Base-by-base conservation (phyloP, 192 early-diverging fungal genomes). In the Entophlyctis luteolus region DNA sequence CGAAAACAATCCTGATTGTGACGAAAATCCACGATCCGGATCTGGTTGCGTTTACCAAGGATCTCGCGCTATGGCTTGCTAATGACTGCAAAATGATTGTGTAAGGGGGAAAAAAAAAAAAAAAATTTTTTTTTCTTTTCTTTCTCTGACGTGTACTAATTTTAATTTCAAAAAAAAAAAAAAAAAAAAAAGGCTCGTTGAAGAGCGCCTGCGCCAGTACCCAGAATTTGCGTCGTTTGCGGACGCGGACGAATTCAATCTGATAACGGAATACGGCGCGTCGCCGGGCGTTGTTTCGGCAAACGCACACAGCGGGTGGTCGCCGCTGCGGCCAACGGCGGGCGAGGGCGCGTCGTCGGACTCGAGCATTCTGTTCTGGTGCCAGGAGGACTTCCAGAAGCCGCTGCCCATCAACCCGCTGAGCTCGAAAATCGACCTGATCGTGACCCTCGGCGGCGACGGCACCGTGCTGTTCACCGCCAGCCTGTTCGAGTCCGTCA, bases 401-500 rank as follows among this genome's bases (percentile, higher is more conserved):
- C 60, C 60, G 2, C 47, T 63, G 1, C 25, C 18, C 27, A 47
- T 10, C 23, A 48, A 63, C 27, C 60, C 60, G 2, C 31, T 63
- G 46, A 49, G 46, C 10, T 63, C 60, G 2, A 63, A 63, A 32
- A 63, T 82, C 29, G 95, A 98, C 73, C 91, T 98, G 78, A 84
- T 94, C 45, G 84, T 97, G 55, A 96, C 94, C 72, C 87, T 98
- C 62, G 95, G 95, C 37, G 96, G 95, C 37, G 95, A 98, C 80
- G 95, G 95, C 34, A 98, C 95, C 1, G 95, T 98, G 1, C 81
- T 98, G 35, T 98, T 89, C 72, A 91, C 94, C 29, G 90, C 91
- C 29, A 94, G 93, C 89, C 76, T 98, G 23, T 81, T 81, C 58
- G 90, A 94, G 31, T 48, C 38, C 34, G 47, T 59, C 18, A 79